phyloP scores from a whole-genome alignment of 148 eudicot species.

The Rhododendron ferrugineum region DNA sequence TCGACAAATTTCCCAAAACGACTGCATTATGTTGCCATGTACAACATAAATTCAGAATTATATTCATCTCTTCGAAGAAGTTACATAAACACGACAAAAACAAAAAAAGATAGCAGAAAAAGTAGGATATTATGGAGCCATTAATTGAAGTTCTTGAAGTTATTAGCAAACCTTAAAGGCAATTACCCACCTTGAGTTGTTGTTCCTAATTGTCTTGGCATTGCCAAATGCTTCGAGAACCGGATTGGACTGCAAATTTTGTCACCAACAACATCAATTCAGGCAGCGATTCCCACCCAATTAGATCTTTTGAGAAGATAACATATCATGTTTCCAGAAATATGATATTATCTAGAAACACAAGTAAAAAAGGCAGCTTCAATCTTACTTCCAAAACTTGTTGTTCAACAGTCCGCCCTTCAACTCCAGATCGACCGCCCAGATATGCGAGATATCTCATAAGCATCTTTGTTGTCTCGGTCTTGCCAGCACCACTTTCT shows the following conservation, averaged over 20 bases:
- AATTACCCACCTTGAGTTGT: slow-evolving; percentile 81
- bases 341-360: neutral
- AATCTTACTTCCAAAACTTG: slow-evolving; percentile 92
- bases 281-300: slow-evolving; percentile 9
- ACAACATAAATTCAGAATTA: slow-evolving; percentile 11
- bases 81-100: neutral
- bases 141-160: neutral
- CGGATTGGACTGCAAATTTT: slow-evolving; percentile 76
- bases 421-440: slow-evolving; percentile 95
- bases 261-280: slow-evolving; percentile 17
- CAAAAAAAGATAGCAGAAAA: neutral
- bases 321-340: slow-evolving; percentile 2
- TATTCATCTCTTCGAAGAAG: slow-evolving; percentile 14
- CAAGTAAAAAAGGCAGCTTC: slow-evolving; percentile 12
- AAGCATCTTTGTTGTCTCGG: slow-evolving; percentile 98
- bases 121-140: slow-evolving; percentile 4
- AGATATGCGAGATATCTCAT: slow-evolving; percentile 95
- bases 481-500: slow-evolving; percentile 99
- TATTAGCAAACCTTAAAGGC: neutral
- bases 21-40: slow-evolving; percentile 35
- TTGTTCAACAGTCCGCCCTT: slow-evolving; percentile 96
- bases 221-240: slow-evolving; percentile 99
- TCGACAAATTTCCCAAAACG: slow-evolving; percentile 99
- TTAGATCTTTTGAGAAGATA: slow-evolving; percentile 14
- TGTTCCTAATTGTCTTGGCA: slow-evolving; percentile 94